These are phyloP conservation scores for Astrothelium macrocarpum DNA, from an alignment of 495 filamentous ascomycete genomes.

Conservation along the genomic window DNA sequence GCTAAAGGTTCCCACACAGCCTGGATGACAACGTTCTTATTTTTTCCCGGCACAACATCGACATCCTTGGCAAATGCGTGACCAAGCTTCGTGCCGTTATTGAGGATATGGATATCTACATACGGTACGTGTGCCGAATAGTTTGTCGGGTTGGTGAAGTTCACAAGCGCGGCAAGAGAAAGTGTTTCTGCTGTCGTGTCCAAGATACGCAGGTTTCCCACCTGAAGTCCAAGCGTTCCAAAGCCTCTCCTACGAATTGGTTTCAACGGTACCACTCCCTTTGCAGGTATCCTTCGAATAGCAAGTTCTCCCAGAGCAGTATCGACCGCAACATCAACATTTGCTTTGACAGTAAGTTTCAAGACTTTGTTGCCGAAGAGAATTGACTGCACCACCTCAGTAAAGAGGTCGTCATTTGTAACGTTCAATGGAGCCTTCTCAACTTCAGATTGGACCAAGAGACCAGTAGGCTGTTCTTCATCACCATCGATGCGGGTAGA, in stretches of 20 bases:
- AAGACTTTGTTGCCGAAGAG: slow-evolving; percentile 60
- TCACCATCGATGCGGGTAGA: slow-evolving; percentile 56
- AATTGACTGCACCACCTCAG: slow-evolving; percentile 61
- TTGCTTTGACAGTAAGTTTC: slow-evolving; percentile 61
- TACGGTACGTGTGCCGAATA: slow-evolving; percentile 76
- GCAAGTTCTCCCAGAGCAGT: slow-evolving; percentile 71
- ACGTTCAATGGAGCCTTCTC: slow-evolving; percentile 70
- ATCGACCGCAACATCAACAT: slow-evolving; percentile 69
- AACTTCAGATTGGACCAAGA: slow-evolving; percentile 65
- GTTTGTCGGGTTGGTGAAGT: slow-evolving; percentile 80
- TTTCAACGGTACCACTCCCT: slow-evolving; percentile 80
- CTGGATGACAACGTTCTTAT: slow-evolving; percentile 57
- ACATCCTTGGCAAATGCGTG: slow-evolving; percentile 57
- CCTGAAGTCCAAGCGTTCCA: background rate
- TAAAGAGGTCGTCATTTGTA: slow-evolving; percentile 64
- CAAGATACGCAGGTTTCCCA: slow-evolving; percentile 48
- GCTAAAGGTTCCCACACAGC: slow-evolving; percentile 63
- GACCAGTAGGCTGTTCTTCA: slow-evolving; percentile 39
- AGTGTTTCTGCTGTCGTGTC: slow-evolving; percentile 60
- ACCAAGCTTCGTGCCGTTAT: slow-evolving; percentile 64
- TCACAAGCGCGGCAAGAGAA: slow-evolving; percentile 56
- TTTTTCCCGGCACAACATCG: slow-evolving; percentile 54
- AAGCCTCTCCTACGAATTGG: slow-evolving; percentile 38
- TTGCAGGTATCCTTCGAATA: slow-evolving; percentile 70
- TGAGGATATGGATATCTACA: slow-evolving; percentile 61